phyloP scores from a whole-genome alignment of 164 flowering plant genomes.

The Aristolochia californica region DNA sequence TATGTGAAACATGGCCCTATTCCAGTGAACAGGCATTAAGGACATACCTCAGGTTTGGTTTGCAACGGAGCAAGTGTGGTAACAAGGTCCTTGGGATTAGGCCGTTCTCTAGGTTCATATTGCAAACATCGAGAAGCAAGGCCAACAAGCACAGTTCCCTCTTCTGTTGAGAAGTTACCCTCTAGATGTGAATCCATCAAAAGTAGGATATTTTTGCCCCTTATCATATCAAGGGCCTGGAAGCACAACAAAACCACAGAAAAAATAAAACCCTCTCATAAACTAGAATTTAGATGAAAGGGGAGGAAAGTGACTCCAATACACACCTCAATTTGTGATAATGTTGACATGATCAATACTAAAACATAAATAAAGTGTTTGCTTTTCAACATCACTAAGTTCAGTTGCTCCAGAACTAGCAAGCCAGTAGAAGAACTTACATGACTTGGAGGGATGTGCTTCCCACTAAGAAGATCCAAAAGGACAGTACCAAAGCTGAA shows the following conservation, averaged over 20 bases:
- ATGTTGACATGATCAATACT: neutral
- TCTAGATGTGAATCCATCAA: slow-evolving; percentile 97
- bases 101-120: slow-evolving; percentile 94
- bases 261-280: neutral
- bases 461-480: slow-evolving; percentile 94
- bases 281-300: neutral
- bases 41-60: slow-evolving; percentile 61
- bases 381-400: no score
- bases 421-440: slow-evolving; percentile 31
- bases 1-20: no score
- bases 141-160: slow-evolving; percentile 70
- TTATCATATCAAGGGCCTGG: slow-evolving; percentile 97
- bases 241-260: neutral
- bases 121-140: slow-evolving; percentile 91
- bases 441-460: slow-evolving; percentile 95
- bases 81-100: slow-evolving; percentile 60
- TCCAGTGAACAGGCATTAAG: no score
- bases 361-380: neutral
- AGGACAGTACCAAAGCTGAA: slow-evolving; percentile 95
- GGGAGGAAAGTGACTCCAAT: neutral
- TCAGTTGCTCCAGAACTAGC: no score
- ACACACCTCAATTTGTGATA: neutral
- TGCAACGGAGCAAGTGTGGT: slow-evolving; percentile 69
- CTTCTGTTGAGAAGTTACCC: slow-evolving; percentile 84
- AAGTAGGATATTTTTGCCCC: slow-evolving; percentile 67